Evolutionary conservation across 1,284 basidiomycete species (phyloP), one percentile per base, ranked within the genome.

Genomic region (Cryptococcus floricola): DNA sequence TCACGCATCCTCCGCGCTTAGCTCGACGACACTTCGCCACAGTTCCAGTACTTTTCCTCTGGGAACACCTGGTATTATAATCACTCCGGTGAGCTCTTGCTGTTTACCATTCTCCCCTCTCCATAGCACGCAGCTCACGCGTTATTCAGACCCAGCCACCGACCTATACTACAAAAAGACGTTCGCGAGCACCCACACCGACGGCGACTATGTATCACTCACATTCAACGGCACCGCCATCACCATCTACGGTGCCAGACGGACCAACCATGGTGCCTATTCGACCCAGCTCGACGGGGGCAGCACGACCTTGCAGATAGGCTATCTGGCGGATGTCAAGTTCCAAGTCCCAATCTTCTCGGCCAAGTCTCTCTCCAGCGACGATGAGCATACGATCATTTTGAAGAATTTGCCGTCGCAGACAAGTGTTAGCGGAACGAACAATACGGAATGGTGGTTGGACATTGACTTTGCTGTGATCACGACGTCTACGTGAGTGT

Each of bases 181-280:
- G 1, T 64, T 64, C 39, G 54, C 59, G 34, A 54, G 45, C 4
- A 64, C 65, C 7, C 46, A 46, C 25, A 50, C 51, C 4, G 57
- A 64, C 62, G 67, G 65, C 38, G 65, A 69, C 50, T 52, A 48
- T 13, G 54, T 65, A 42, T 31, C 43, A 18, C 47, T 68, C 25
- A 60, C 25, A 14, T 70, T 69, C 60, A 68, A 68, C 42, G 68
- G 68, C 14, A 63, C 63, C 8, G 64, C 56, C 9, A 52, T 68
- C 3, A 59, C 59, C 16, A 50, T 67, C 10, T 65, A 59, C 46
- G 68, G 68, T 1, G 48, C 58, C 2, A 62, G 60, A 25, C 45
- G 64, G 18, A 14, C 19, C 5, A 65, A 67, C 50, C 67, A 67
- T 46, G 67, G 67, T 4, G 37, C 52, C 13, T 65, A 62, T 46